Base-by-base conservation (phyloP, 768 basidiomycete species). In the Mycena sanguinolenta region DNA sequence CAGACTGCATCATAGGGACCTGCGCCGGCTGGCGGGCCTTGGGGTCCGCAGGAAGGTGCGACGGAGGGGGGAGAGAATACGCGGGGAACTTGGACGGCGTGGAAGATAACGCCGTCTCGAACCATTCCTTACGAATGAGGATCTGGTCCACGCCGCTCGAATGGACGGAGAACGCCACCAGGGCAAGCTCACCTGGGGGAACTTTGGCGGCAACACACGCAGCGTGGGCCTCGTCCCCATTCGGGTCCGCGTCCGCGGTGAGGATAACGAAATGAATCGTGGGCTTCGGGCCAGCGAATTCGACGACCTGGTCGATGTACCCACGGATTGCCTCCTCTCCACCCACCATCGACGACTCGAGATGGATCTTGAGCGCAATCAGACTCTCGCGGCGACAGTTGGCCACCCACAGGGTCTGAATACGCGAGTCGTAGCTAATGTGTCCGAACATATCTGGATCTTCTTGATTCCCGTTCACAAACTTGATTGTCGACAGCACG, bases 191-290 rank as follows among this genome's bases (percentile, higher is more conserved):
- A 46, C 92, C 91, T 1, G 91, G 89, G 8, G 87, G 84, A 7
- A 95, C 85, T 75, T 95, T 95, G 3, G 94, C 94, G 4, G 94
- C 94, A 25, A 93, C 85, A 72, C 94, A 95, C 8, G 94, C 94
- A 13, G 94, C 94, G 75, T 91, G 90, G 0, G 94, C 93, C 78
- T 95, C 94, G 62, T 92, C 91, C 17, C 93, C 94, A 65, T 88
- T 87, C 3, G 93, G 93, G 79, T 95, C 94, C 5, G 92, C 90
- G 74, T 95, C 94, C 3, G 91, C 92, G 3, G 93, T 94, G 50
- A 96, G 86, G 63, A 96, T 94, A 74, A 95, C 94, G 77, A 96
- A 95, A 78, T 95, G 93, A 65, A 96, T 95, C 3, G 94, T 94
- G 13, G 94, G 87, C 78, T 95, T 95, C 32, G 93, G 92, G 38